Percentiles rank a stretch among this genome's conserved stretches.
These are phyloP conservation scores for Malus hybrid DNA, from an alignment of 331 rosid genomes.

Conservation along the genomic window DNA sequence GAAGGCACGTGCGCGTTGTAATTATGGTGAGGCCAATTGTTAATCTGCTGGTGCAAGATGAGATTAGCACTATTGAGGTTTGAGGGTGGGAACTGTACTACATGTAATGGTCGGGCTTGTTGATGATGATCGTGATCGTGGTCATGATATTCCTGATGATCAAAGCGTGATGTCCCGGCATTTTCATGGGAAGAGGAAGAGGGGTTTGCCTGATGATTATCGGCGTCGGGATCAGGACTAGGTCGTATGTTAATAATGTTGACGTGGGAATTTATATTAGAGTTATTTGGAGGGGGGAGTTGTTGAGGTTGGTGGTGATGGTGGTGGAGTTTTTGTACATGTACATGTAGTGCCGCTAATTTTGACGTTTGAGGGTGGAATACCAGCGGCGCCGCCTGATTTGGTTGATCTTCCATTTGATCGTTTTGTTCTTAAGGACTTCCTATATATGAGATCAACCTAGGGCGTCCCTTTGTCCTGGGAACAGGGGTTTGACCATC, in stretches of 20 bases:
- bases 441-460: slow-evolving; percentile 1
- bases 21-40: background rate
- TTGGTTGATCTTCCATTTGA: background rate
- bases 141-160: background rate
- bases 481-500: slow-evolving; percentile 9
- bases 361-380: background rate
- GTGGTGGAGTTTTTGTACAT: background rate
- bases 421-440: background rate
- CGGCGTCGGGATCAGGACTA: background rate
- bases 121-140: background rate
- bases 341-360: background rate
- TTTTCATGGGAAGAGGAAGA: background rate
- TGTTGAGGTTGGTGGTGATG: background rate
- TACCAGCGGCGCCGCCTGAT: background rate
- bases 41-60: background rate
- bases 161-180: background rate
- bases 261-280: background rate
- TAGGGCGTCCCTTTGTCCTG: slow-evolving; percentile 2
- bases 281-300: background rate
- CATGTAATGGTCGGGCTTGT: background rate
- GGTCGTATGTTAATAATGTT: background rate
- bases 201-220: background rate
- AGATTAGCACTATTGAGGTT: background rate
- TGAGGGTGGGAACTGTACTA: background rate
- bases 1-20: background rate